Conservation (phyloP, 495 filamentous ascomycete species). For the Neurospora intermedia region DNA sequence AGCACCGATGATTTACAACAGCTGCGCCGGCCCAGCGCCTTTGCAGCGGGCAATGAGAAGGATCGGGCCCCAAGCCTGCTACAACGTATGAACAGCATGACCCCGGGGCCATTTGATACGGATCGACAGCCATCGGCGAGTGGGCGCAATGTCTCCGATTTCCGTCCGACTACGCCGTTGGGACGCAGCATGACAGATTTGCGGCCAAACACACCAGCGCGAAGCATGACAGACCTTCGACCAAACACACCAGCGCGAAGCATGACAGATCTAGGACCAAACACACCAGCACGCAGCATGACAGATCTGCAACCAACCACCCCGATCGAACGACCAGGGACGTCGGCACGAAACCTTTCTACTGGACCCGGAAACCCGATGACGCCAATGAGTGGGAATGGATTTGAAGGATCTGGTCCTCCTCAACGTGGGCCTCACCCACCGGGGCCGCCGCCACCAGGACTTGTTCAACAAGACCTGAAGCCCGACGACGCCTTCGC, state of each 20-base stretch:
- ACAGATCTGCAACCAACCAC: slow-evolving; percentile 10
- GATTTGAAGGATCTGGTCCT: slow-evolving; percentile 39
- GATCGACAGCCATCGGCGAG: slow-evolving; percentile 19
- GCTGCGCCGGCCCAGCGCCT: slow-evolving; percentile 14
- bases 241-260: background rate
- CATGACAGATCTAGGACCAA: background rate
- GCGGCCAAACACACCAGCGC: background rate
- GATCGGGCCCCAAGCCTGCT: slow-evolving; percentile 40
- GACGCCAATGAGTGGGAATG: slow-evolving; percentile 35
- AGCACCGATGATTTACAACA: slow-evolving; percentile 21
- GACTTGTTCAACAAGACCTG: slow-evolving; percentile 14
- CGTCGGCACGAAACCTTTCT: slow-evolving; percentile 32
- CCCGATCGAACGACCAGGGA: slow-evolving; percentile 23
- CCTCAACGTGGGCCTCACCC: slow-evolving; percentile 13
- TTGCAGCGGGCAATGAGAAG: slow-evolving; percentile 21
- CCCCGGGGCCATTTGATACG: slow-evolving; percentile 54
- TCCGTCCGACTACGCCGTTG: background rate
- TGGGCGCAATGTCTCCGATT: slow-evolving; percentile 9
- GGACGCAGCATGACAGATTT: background rate
- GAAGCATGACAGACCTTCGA: background rate
- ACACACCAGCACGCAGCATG: background rate
- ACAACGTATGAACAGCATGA: slow-evolving; percentile 54
- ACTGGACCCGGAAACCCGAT: slow-evolving; percentile 24
- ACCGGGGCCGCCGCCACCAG: background rate
- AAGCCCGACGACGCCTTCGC: slow-evolving; percentile 24